These are phyloP conservation scores for Penicillium sp. DNA, from an alignment of 2,329 filamentous ascomycete species.

Conservation along the genomic window DNA sequence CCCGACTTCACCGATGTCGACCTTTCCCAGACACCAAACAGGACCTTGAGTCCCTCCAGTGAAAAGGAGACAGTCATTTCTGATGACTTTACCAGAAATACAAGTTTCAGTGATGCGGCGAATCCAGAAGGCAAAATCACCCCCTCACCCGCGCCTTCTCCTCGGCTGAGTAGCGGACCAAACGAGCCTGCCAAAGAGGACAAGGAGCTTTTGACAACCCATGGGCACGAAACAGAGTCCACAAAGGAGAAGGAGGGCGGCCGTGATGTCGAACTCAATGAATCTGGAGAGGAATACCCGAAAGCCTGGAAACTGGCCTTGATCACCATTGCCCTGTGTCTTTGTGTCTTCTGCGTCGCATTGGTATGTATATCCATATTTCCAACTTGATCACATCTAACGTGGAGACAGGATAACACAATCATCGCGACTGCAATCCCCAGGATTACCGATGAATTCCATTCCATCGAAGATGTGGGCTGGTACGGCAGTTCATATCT, in stretches of 20 bases:
- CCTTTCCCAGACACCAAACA: slow-evolving; percentile 1
- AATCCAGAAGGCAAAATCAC: slow-evolving; percentile 9
- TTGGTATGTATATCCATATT: slow-evolving; percentile 25
- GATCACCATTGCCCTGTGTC: slow-evolving; percentile 39
- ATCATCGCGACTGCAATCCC: slow-evolving; percentile 52
- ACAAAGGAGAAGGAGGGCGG: slow-evolving; percentile 8
- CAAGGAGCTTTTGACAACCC: slow-evolving; percentile 12
- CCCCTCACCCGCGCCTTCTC: neutral
- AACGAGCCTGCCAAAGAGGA: slow-evolving; percentile 23
- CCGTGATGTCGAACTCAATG: slow-evolving; percentile 2
- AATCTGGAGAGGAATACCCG: slow-evolving; percentile 36
- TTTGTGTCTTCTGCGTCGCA: slow-evolving; percentile 43
- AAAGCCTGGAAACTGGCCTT: slow-evolving; percentile 32
- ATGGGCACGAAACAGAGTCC: slow-evolving; percentile 12
- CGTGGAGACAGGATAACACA: slow-evolving; percentile 37
- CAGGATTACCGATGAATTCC: slow-evolving; percentile 50
- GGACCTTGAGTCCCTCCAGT: slow-evolving; percentile 16
- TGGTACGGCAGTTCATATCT: slow-evolving; percentile 52
- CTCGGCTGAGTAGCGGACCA: neutral
- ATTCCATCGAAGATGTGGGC: slow-evolving; percentile 48
- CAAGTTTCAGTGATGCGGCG: neutral
- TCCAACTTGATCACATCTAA: neutral
- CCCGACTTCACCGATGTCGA: slow-evolving; percentile 5
- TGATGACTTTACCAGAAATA: slow-evolving; percentile 9
- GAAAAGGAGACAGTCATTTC: slow-evolving; percentile 26